A percentile compares a stretch with the other conserved stretches of the same genome.
phyloP scores from a whole-genome alignment of 768 basidiomycete species.

The Mycena alexandri region DNA sequence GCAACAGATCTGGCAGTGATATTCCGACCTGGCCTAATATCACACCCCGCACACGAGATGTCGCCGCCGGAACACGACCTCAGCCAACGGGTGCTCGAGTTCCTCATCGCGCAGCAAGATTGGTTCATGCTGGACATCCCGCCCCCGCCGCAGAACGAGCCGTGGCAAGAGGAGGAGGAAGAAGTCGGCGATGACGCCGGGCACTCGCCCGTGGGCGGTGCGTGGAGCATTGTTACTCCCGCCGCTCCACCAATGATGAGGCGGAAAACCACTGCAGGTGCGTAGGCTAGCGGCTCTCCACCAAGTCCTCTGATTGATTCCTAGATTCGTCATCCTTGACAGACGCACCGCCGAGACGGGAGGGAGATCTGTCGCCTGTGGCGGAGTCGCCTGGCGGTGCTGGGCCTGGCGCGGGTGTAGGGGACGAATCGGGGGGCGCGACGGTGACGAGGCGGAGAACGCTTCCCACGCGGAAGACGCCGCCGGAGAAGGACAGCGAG shows the following conservation, averaged over 20 bases:
- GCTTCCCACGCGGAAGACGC: slow-evolving; percentile 59
- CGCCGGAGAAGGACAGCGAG: slow-evolving; percentile 36
- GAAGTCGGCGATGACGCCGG: slow-evolving; percentile 59
- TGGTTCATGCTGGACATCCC: slow-evolving; percentile 93
- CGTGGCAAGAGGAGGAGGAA: slow-evolving; percentile 63
- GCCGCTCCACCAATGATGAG: slow-evolving; percentile 48
- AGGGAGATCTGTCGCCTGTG: slow-evolving; percentile 62
- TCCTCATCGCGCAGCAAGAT: slow-evolving; percentile 96
- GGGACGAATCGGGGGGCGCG: slow-evolving; percentile 44
- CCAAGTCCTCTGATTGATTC: slow-evolving; percentile 24
- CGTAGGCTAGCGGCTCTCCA: slow-evolving; percentile 9
- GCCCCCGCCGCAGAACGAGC: slow-evolving; percentile 62
- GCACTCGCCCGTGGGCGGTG: slow-evolving; percentile 55
- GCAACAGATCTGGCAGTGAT: slow-evolving; percentile 91
- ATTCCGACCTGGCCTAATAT: slow-evolving; percentile 95
- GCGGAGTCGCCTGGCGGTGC: slow-evolving; percentile 54
- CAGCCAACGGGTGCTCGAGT: slow-evolving; percentile 92
- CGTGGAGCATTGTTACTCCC: slow-evolving; percentile 66
- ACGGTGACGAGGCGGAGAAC: slow-evolving; percentile 74
- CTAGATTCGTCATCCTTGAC: slow-evolving; percentile 30
- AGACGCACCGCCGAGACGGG: slow-evolving; percentile 43
- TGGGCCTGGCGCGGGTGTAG: slow-evolving; percentile 39
- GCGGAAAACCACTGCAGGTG: slow-evolving; percentile 45
- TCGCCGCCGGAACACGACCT: slow-evolving; percentile 87
- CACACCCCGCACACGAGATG: slow-evolving; percentile 90